Evolutionary conservation across 352 stramenopile species (phyloP).

Genomic region (Blastocystis sp.): DNA sequence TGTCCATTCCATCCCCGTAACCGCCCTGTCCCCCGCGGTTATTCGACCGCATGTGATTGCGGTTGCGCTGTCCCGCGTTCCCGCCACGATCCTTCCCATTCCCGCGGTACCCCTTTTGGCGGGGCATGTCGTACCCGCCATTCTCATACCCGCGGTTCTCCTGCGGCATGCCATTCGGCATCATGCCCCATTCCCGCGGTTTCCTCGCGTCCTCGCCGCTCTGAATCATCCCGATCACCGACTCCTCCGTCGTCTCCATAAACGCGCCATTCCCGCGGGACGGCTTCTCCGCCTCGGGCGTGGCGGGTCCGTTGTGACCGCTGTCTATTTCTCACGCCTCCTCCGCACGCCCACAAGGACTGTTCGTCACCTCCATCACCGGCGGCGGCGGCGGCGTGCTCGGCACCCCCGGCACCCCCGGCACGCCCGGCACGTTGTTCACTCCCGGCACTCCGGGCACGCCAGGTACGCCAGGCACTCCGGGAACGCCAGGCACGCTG

Average conservation of each 20-base stretch:
- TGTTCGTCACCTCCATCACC: neutral
- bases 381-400: neutral
- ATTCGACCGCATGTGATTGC: neutral
- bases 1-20: neutral
- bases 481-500: neutral
- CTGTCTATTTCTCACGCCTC: neutral
- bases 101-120: neutral
- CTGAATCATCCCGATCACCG: slow-evolving; percentile 33
- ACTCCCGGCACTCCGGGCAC: neutral
- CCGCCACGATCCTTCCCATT: neutral
- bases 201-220: neutral
- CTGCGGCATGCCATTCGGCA: neutral
- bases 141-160: neutral
- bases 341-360: neutral
- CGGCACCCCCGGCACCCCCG: slow-evolving; percentile 5
- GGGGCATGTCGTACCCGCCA: neutral
- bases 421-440: neutral
- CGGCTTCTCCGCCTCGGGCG: neutral
- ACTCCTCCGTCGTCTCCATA: neutral
- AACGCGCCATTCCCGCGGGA: neutral
- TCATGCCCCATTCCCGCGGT: neutral
- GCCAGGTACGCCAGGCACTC: neutral
- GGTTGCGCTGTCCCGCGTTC: neutral
- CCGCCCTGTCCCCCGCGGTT: neutral
- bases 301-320: neutral